Evolutionary conservation across 257 asterid genomes (phyloP).

Genomic region (Nicotiana undulata): DNA sequence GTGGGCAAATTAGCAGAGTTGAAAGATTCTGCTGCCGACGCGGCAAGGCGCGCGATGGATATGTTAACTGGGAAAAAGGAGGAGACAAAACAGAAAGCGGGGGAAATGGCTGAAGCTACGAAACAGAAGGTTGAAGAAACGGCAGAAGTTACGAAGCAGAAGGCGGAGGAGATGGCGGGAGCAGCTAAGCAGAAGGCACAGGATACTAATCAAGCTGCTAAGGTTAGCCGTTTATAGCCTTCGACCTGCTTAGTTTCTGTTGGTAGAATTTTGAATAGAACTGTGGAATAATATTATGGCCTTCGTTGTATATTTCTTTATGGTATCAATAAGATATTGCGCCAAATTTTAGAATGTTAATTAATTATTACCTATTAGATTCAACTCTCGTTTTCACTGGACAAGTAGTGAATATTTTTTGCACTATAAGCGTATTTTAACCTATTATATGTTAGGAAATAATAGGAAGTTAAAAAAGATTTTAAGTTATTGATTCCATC

Average conservation of each 20-base stretch:
- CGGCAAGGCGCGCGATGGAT: slow-evolving; percentile 50
- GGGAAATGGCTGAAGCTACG: slow-evolving; percentile 26
- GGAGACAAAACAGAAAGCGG: slow-evolving; percentile 30
- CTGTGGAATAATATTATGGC: neutral
- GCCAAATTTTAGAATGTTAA: neutral
- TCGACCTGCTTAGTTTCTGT: neutral
- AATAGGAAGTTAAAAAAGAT: no score
- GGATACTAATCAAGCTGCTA: slow-evolving; percentile 31
- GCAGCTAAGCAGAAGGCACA: neutral
- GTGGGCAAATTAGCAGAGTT: slow-evolving; percentile 45
- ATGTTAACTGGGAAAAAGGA: slow-evolving; percentile 65
- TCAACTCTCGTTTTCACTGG: no score
- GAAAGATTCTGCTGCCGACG: slow-evolving; percentile 52
- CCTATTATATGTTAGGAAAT: no score
- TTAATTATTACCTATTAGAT: neutral
- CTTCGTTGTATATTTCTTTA: neutral
- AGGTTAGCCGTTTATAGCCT: slow-evolving; percentile 48
- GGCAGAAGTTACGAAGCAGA: neutral
- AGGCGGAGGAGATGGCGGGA: neutral
- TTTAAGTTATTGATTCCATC: no score
- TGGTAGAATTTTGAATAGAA: neutral
- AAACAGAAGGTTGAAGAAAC: slow-evolving; percentile 23
- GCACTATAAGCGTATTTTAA: no score
- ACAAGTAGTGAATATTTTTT: no score
- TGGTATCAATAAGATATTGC: neutral